phyloP scores from a whole-genome alignment of 164 flowering plant genomes.

The Nelumbo lutea region DNA sequence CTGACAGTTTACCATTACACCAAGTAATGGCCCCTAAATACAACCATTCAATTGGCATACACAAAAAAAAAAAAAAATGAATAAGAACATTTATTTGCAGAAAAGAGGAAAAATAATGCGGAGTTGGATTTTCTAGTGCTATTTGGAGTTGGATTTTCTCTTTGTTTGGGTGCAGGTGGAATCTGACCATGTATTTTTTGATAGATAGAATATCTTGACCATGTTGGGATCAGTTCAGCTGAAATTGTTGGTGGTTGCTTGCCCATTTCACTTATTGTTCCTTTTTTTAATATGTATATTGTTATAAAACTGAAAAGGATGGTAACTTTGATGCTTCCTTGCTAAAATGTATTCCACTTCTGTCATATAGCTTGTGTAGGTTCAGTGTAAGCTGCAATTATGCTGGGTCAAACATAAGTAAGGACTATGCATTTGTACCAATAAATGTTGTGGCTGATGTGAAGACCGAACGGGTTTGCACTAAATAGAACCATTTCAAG shows the following conservation, averaged over 20 bases:
- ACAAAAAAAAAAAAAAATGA: too few relatives aligned
- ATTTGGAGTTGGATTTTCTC: too few relatives aligned
- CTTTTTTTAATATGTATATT: not conserved
- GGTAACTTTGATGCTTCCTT: not conserved
- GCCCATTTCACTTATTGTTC: not conserved
- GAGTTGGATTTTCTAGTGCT: too few relatives aligned
- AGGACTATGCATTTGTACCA: slow-evolving; percentile 37
- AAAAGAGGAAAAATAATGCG: too few relatives aligned
- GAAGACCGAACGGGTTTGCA: slow-evolving; percentile 65
- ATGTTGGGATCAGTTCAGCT: not conserved
- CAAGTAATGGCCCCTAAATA: too few relatives aligned
- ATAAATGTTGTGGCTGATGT: slow-evolving; percentile 86
- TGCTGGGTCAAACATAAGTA: slow-evolving; percentile 43
- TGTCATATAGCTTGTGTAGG: slow-evolving; percentile 29
- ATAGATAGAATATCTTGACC: too few relatives aligned
- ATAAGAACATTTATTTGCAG: too few relatives aligned
- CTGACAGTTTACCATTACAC: too few relatives aligned
- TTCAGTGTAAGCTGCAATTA: slow-evolving; percentile 49
- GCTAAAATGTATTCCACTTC: not conserved
- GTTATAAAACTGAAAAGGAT: not conserved
- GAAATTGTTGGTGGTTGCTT: not conserved
- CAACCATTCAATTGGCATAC: too few relatives aligned
- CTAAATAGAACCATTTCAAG: not conserved
- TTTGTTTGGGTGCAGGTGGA: too few relatives aligned
- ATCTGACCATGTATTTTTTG: too few relatives aligned